phyloP scores from a whole-genome alignment of 805 yeast species.

The Sungouiella blattae region DNA sequence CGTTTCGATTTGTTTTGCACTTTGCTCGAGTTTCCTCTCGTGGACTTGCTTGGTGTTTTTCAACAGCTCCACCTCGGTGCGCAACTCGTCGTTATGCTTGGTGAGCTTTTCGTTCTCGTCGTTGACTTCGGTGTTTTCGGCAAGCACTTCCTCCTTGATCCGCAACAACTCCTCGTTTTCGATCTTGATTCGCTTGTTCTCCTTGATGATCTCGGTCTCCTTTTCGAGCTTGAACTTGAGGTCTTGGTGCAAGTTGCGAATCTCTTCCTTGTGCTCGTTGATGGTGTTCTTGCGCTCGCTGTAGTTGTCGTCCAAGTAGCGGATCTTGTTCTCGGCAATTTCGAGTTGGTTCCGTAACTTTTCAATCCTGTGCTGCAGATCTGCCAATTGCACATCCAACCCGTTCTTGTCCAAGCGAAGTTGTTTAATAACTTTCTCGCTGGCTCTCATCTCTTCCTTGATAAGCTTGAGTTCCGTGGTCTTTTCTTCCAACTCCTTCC shows the following conservation, averaged over 20 bases:
- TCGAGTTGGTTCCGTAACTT: constrained; percentile 12
- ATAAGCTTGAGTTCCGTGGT: constrained; percentile 48
- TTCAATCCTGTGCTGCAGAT: constrained; percentile 7
- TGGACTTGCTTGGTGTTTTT: constrained; percentile 32
- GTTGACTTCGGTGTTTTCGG: constrained; percentile 34
- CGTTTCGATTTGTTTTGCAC: constrained; percentile 49
- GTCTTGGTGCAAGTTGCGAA: constrained; percentile 52
- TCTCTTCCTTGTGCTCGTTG: constrained; percentile 43
- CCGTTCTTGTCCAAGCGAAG: constrained; percentile 20
- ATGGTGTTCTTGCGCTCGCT: constrained; percentile 20
- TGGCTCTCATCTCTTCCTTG: constrained; percentile 49
- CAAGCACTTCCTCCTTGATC: constrained; percentile 25
- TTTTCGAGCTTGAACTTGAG: constrained; percentile 52
- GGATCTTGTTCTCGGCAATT: constrained; percentile 23
- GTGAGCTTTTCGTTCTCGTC: constrained; percentile 42
- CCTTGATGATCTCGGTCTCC: constrained; percentile 66
- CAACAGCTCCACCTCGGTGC: constrained; percentile 25
- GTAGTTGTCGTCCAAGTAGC: constrained; percentile 21
- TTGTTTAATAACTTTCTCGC: constrained; percentile 54
- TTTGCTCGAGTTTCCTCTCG: constrained; percentile 34
- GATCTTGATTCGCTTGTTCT: constrained; percentile 56
- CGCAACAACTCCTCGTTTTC: constrained; percentile 49
- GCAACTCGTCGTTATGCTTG: constrained; percentile 22
- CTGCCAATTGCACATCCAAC: constrained; percentile 29
- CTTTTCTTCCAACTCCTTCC: constrained; percentile 54